These are phyloP conservation scores for Diplotaxis tenuifolia DNA, from an alignment of 345 rosid genomes.

Conservation along the genomic window DNA sequence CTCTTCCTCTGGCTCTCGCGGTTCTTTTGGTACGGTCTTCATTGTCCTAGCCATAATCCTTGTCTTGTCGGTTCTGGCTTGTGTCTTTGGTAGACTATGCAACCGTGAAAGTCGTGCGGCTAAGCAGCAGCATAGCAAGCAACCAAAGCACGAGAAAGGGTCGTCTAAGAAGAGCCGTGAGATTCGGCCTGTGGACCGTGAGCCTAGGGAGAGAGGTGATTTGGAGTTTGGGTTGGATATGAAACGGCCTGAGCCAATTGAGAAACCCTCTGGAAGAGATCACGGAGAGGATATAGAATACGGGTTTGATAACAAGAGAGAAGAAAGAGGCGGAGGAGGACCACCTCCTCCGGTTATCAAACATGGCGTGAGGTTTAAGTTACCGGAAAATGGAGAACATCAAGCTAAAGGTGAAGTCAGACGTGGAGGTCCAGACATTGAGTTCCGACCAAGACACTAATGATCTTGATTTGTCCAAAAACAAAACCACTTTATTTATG, in stretches of 20 bases:
- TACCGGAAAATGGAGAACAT: conserved; percentile 36
- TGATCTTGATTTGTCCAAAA: neutral
- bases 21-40: conserved; percentile 69
- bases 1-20: conserved; percentile 47
- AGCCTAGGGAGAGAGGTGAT: conserved; percentile 39
- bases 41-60: conserved; percentile 45
- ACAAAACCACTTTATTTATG: conserved; percentile 3
- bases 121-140: conserved; percentile 10
- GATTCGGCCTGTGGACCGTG: conserved; percentile 38
- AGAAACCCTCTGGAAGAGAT: conserved; percentile 17
- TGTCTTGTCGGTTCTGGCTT: conserved; percentile 44
- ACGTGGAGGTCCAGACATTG: conserved; percentile 29
- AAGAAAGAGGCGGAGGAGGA: conserved; percentile 20
- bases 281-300: conserved; percentile 26
- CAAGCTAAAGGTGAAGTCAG: conserved; percentile 19
- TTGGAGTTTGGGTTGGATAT: conserved; percentile 36
- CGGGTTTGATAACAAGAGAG: conserved; percentile 39
- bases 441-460: conserved; percentile 35
- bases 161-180: conserved; percentile 35
- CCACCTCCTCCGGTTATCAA: conserved; percentile 25
- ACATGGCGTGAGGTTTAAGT: conserved; percentile 37
- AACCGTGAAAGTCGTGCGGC: conserved; percentile 30
- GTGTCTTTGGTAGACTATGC: conserved; percentile 45
- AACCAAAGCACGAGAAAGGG: conserved; percentile 26
- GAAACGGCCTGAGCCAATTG: conserved; percentile 21